Conservation (phyloP, 2,329 filamentous ascomycete genomes). For the Zymoseptoria pseudotritici region DNA sequence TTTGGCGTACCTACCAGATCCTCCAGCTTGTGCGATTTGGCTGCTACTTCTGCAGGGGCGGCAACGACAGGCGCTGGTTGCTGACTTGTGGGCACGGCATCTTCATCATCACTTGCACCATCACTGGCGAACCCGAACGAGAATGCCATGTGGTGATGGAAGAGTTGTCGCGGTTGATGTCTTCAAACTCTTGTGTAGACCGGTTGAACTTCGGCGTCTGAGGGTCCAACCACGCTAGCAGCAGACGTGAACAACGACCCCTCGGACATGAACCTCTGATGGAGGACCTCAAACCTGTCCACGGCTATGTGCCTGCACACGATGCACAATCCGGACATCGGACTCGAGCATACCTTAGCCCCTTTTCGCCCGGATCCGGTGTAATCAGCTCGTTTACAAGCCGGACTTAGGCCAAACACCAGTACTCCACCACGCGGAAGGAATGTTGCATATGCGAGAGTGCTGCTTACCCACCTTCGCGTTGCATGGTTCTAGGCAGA, state of each 20-base stretch:
- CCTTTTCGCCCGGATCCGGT: background rate
- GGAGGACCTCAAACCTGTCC: no score
- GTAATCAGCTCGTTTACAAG: background rate
- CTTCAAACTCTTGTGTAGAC: background rate
- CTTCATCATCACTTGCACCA: constrained; percentile 42
- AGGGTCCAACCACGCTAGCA: no score
- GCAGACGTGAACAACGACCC: no score
- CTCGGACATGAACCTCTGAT: no score
- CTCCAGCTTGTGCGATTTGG: constrained; percentile 34
- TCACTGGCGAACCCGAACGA: constrained; percentile 54
- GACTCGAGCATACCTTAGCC: background rate
- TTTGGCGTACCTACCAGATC: constrained; percentile 39
- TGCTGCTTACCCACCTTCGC: background rate
- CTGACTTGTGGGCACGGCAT: constrained; percentile 1
- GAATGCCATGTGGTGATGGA: constrained; percentile 34
- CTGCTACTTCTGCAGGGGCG: constrained; percentile 7
- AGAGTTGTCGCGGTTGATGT: background rate
- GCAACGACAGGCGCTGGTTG: background rate
- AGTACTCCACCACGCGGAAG: background rate
- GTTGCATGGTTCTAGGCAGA: background rate
- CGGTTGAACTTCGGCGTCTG: no score
- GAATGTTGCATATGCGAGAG: background rate
- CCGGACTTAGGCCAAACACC: background rate
- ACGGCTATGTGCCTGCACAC: no score
- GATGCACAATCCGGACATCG: background rate